Percentiles rank a stretch among this genome's conserved stretches.
Evolutionary conservation across 2,329 filamentous ascomycete genomes (phyloP).

Genomic region (Diplocarpon rosae): DNA sequence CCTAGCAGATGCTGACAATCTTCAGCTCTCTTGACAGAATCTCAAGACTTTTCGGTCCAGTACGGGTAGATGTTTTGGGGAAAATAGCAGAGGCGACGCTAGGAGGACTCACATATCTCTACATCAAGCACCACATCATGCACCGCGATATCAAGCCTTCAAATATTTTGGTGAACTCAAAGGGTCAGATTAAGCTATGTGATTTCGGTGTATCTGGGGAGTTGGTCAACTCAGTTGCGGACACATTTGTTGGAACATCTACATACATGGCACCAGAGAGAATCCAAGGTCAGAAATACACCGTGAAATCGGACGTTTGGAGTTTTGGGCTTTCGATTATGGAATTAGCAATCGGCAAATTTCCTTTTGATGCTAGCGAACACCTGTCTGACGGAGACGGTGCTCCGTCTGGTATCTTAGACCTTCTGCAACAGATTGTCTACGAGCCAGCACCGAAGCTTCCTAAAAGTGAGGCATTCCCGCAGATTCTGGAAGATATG

Average conservation of each 20-base stretch:
- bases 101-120: conserved; percentile 87
- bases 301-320: conserved; percentile 98
- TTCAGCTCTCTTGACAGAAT: conserved; percentile 80
- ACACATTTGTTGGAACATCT: conserved; percentile 96
- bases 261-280: conserved; percentile 99
- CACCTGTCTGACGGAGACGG: conserved; percentile 62
- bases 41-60: conserved; percentile 86
- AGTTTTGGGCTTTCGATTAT: conserved; percentile 92
- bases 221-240: conserved; percentile 92
- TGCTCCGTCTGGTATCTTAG: conserved; percentile 86
- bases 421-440: conserved; percentile 93
- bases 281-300: conserved; percentile 94
- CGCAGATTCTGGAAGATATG: conserved; percentile 88
- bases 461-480: conserved; percentile 96
- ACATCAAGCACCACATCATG: conserved; percentile 95
- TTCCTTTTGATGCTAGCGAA: conserved; percentile 76
- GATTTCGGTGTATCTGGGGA: conserved; percentile 99
- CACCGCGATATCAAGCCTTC: conserved; percentile 98
- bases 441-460: conserved; percentile 88
- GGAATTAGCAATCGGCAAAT: conserved; percentile 95
- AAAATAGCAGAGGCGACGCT: conserved; percentile 96
- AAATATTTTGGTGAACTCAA: conserved; percentile 92
- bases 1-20: conserved; percentile 18
- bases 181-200: conserved; percentile 90
- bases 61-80: conserved; percentile 90